These are phyloP conservation scores for Mycena capillaripes DNA, from an alignment of 768 basidiomycete species.

Conservation along the genomic window DNA sequence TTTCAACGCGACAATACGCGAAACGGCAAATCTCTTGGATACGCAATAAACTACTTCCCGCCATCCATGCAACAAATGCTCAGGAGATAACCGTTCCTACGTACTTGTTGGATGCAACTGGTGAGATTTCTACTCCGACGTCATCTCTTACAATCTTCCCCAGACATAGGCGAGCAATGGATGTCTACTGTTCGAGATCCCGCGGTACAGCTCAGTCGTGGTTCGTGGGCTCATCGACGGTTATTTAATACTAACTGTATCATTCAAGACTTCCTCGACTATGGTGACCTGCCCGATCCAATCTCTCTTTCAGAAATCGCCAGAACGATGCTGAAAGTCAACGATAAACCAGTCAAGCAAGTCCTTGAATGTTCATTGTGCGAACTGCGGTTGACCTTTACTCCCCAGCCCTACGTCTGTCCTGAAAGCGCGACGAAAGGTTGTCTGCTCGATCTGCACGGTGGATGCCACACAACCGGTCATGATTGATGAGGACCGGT, in stretches of 20 bases:
- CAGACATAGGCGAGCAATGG: conserved; percentile 74
- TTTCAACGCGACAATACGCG: conserved; percentile 91
- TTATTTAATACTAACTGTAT: neutral
- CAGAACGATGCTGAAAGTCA: conserved; percentile 61
- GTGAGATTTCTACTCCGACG: conserved; percentile 49
- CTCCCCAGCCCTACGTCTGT: conserved; percentile 67
- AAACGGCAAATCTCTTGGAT: conserved; percentile 95
- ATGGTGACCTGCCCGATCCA: conserved; percentile 68
- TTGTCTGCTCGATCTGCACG: conserved; percentile 77
- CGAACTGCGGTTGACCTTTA: neutral
- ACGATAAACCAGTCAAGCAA: conserved; percentile 62
- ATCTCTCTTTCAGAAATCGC: conserved; percentile 68
- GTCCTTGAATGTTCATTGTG: conserved; percentile 26
- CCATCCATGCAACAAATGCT: conserved; percentile 64
- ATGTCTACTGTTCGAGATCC: conserved; percentile 62
- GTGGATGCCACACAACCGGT: conserved; percentile 68
- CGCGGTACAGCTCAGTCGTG: conserved; percentile 63
- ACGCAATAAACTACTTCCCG: conserved; percentile 88
- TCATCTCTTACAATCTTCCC: conserved; percentile 3
- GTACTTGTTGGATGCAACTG: conserved; percentile 78
- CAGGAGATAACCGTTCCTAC: conserved; percentile 50
- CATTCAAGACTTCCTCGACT: conserved; percentile 69
- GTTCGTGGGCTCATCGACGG: conserved; percentile 47
- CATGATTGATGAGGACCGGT: conserved; percentile 73
- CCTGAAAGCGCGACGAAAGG: conserved; percentile 68